Evolutionary conservation across 768 basidiomycete species (phyloP).

Genomic region (Serpula lacrymans): DNA sequence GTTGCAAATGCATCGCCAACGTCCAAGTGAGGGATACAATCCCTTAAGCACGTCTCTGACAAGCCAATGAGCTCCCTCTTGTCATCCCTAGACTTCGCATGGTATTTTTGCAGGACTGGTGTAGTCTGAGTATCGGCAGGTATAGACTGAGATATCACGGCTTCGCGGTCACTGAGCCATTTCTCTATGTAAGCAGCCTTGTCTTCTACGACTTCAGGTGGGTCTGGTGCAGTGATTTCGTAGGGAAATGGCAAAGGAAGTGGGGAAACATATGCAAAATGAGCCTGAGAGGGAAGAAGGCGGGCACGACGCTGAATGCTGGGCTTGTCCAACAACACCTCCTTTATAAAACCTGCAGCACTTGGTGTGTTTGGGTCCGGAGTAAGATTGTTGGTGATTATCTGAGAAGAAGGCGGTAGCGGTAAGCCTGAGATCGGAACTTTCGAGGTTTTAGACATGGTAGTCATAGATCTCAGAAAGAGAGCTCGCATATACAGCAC

Average conservation of each 20-base stretch:
- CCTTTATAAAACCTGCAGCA: slow-evolving; percentile 46
- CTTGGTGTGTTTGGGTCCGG: slow-evolving; percentile 58
- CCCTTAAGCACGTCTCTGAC: slow-evolving; percentile 61
- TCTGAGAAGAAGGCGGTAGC: slow-evolving; percentile 39
- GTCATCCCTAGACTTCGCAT: slow-evolving; percentile 47
- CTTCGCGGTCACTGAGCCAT: slow-evolving; percentile 71
- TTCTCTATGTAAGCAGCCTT: slow-evolving; percentile 66
- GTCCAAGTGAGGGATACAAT: slow-evolving; percentile 82
- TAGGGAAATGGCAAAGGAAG: slow-evolving; percentile 84
- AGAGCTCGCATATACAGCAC: slow-evolving; percentile 16
- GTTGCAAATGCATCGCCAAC: slow-evolving; percentile 78
- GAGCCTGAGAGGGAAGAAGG: slow-evolving; percentile 51
- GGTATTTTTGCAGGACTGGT: slow-evolving; percentile 43
- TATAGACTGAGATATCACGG: slow-evolving; percentile 39
- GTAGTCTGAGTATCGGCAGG: slow-evolving; percentile 7
- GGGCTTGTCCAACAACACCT: slow-evolving; percentile 47
- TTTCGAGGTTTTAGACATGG: slow-evolving; percentile 21
- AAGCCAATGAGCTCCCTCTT: slow-evolving; percentile 66
- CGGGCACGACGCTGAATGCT: slow-evolving; percentile 70
- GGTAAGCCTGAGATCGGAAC: slow-evolving; percentile 45
- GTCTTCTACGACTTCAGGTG: slow-evolving; percentile 46
- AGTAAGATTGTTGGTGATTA: slow-evolving; percentile 47
- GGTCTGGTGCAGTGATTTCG: slow-evolving; percentile 54
- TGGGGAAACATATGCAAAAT: slow-evolving; percentile 82
- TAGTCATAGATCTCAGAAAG: slow-evolving; percentile 7